Evolutionary conservation across 306 rosid genomes (phyloP).

Genomic region (Inga leiocalycina): DNA sequence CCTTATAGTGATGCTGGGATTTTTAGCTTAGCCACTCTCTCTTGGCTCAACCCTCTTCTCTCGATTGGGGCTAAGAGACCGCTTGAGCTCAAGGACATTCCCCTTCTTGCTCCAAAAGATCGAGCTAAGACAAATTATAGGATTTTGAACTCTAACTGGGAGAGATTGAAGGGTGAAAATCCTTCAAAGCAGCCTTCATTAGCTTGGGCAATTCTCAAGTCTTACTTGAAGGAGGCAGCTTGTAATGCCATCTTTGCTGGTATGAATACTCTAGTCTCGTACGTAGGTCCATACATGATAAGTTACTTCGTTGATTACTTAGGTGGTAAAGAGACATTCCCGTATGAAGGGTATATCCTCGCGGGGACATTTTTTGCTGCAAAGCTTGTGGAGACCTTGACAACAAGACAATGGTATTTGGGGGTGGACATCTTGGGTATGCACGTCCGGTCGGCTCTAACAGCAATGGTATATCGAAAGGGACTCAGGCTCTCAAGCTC

Average conservation of each 20-base stretch:
- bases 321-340: constrained; percentile 78
- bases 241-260: constrained; percentile 92
- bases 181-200: constrained; percentile 68
- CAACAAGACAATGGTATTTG: constrained; percentile 96
- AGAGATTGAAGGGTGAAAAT: constrained; percentile 78
- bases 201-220: constrained; percentile 88
- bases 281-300: constrained; percentile 94
- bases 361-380: constrained; percentile 88
- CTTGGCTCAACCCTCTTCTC: constrained; percentile 88
- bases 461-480: constrained; percentile 91
- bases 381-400: constrained; percentile 89
- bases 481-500: constrained; percentile 92
- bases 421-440: constrained; percentile 99
- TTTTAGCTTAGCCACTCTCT: constrained; percentile 76
- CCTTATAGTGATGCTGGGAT: constrained; percentile 87
- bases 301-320: constrained; percentile 97
- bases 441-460: constrained; percentile 95
- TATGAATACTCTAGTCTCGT: constrained; percentile 87
- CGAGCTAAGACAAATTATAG: constrained; percentile 82
- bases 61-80: constrained; percentile 92
- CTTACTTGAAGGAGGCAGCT: constrained; percentile 98
- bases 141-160: constrained; percentile 85
- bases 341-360: constrained; percentile 86
- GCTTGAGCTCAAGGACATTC: constrained; percentile 96
- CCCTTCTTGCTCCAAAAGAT: constrained; percentile 86